Conservation (phyloP, 2,329 filamentous ascomycete genomes). For the Hypocrella siamensis region DNA sequence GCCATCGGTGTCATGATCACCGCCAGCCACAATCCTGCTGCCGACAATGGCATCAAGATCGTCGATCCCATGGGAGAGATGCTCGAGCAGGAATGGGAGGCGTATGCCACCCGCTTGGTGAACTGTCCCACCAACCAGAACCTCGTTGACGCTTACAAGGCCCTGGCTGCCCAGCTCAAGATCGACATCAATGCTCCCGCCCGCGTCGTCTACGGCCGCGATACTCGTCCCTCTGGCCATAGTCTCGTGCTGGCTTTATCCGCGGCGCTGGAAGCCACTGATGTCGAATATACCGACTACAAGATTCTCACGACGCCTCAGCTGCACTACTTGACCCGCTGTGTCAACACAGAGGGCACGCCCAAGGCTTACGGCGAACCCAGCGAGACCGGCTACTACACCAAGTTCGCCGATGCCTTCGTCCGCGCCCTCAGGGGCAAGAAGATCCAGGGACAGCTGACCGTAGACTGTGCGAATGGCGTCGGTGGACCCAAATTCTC, state of each 20-base stretch:
- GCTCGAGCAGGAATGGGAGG: slow-evolving; percentile 92
- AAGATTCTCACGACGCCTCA: slow-evolving; percentile 94
- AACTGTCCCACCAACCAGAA: slow-evolving; percentile 65
- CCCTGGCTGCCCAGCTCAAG: slow-evolving; percentile 59
- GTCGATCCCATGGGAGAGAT: slow-evolving; percentile 97
- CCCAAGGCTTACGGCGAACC: slow-evolving; percentile 76
- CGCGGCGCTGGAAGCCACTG: slow-evolving; percentile 63
- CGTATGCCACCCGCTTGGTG: slow-evolving; percentile 73
- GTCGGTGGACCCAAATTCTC: slow-evolving; percentile 83
- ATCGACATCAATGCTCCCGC: slow-evolving; percentile 56
- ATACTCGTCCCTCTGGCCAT: slow-evolving; percentile 85
- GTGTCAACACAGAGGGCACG: slow-evolving; percentile 82
- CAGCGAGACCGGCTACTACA: slow-evolving; percentile 85
- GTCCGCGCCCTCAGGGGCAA: slow-evolving; percentile 65
- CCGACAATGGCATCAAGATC: slow-evolving; percentile 87
- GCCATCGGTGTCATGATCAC: slow-evolving; percentile 96
- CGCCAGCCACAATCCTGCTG: slow-evolving; percentile 79
- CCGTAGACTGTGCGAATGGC: slow-evolving; percentile 91
- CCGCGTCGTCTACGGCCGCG: slow-evolving; percentile 77
- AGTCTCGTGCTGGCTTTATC: slow-evolving; percentile 65
- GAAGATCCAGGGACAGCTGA: slow-evolving; percentile 58
- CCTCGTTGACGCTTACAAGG: slow-evolving; percentile 60
- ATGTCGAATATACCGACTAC: slow-evolving; percentile 64
- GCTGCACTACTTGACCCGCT: slow-evolving; percentile 89
- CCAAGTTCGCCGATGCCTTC: slow-evolving; percentile 79